These are phyloP conservation scores for Melampsora larici-populina DNA, from an alignment of 1,284 basidiomycete genomes.

Conservation along the genomic window DNA sequence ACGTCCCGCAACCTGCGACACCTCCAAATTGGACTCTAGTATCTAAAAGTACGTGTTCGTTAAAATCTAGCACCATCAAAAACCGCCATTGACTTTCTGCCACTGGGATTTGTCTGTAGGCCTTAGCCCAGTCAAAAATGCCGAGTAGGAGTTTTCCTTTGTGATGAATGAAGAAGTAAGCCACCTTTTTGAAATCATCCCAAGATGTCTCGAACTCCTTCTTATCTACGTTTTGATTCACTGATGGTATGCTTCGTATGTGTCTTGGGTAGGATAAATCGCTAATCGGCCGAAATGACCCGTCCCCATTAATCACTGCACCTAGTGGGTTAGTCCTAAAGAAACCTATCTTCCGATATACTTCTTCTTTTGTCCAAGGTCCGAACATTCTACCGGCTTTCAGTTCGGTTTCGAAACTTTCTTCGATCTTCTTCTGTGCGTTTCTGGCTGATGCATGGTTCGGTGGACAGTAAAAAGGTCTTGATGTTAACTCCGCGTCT, in stretches of 20 bases:
- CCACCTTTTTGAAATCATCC: too few species aligned
- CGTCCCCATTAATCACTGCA: constrained; percentile 11
- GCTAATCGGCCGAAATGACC: constrained; percentile 4
- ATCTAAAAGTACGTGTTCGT: neutral
- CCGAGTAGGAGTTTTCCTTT: neutral
- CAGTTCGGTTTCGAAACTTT: neutral
- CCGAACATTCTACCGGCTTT: neutral
- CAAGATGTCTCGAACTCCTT: too few species aligned
- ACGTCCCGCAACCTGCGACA: neutral
- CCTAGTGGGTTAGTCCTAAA: constrained; percentile 9
- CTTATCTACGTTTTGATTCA: neutral
- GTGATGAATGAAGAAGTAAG: neutral
- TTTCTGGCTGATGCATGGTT: neutral
- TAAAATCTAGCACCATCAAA: neutral
- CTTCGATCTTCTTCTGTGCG: neutral
- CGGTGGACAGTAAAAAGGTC: too few species aligned
- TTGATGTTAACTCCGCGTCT: too few species aligned
- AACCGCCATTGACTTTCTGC: neutral
- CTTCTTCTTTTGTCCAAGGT: neutral
- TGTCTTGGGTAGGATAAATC: constrained; percentile 7
- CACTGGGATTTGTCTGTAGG: neutral
- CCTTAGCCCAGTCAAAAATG: constrained; percentile 14
- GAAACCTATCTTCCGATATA: neutral
- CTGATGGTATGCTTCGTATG: neutral
- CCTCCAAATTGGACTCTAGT: neutral